phyloP scores from a whole-genome alignment of 495 filamentous ascomycete genomes.

The Neohortaea acidophila region DNA sequence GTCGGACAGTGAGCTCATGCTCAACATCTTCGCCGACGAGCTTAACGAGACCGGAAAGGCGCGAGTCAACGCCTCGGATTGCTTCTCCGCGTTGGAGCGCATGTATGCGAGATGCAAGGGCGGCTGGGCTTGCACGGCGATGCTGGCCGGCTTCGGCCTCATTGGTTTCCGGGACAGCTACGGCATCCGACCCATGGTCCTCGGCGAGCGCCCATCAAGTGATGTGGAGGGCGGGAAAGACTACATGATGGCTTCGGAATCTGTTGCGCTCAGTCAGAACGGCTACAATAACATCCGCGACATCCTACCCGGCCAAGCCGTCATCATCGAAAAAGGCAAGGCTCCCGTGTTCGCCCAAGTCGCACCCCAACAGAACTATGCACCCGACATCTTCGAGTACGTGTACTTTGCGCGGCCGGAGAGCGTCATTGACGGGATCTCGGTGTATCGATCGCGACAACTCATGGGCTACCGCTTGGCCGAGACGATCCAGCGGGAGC shows the following conservation, averaged over 20 bases:
- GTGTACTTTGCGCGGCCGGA: slow-evolving; percentile 80
- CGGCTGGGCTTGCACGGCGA: slow-evolving; percentile 76
- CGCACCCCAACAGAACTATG: slow-evolving; percentile 51
- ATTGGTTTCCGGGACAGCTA: slow-evolving; percentile 79
- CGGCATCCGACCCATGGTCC: slow-evolving; percentile 77
- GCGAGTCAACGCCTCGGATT: slow-evolving; percentile 79
- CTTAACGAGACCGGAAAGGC: slow-evolving; percentile 92
- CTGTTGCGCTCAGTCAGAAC: slow-evolving; percentile 74
- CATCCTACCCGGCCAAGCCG: slow-evolving; percentile 80
- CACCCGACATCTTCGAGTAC: slow-evolving; percentile 92
- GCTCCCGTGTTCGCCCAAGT: slow-evolving; percentile 67
- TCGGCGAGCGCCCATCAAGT: slow-evolving; percentile 45
- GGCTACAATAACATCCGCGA: slow-evolving; percentile 71
- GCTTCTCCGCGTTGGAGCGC: slow-evolving; percentile 59
- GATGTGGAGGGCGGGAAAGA: slow-evolving; percentile 55
- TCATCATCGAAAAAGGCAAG: slow-evolving; percentile 77
- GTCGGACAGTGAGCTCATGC: slow-evolving; percentile 83
- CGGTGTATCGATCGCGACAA: slow-evolving; percentile 72
- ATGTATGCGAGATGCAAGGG: slow-evolving; percentile 71
- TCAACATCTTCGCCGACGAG: slow-evolving; percentile 90
- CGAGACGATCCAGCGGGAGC: slow-evolving; percentile 53
- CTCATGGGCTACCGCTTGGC: slow-evolving; percentile 87
- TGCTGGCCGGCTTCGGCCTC: slow-evolving; percentile 84
- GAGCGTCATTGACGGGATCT: slow-evolving; percentile 83
- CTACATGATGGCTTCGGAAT: slow-evolving; percentile 98